Conservation (phyloP, 2,329 filamentous ascomycete genomes). For the Tolypocladium tropicale region DNA sequence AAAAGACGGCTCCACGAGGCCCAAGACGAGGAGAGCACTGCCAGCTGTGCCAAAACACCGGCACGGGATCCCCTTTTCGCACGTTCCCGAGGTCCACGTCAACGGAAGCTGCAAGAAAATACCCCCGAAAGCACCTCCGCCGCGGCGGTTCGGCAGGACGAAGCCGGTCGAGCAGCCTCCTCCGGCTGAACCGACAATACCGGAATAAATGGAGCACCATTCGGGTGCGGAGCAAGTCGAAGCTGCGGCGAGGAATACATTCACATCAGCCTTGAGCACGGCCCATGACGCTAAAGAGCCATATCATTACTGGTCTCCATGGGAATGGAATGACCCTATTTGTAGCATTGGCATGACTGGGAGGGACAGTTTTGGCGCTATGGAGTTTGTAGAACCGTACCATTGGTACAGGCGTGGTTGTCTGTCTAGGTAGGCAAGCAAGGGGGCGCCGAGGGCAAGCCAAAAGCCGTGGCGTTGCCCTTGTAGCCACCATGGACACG, state of each 20-base stretch:
- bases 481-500: background rate
- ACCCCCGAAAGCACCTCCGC: conserved; percentile 35
- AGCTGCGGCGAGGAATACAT: background rate
- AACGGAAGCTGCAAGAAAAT: conserved; percentile 26
- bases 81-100: conserved; percentile 17
- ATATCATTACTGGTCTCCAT: background rate
- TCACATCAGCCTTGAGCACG: background rate
- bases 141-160: conserved; percentile 33
- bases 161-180: conserved; percentile 21
- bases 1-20: conserved; percentile 11
- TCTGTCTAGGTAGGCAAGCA: background rate
- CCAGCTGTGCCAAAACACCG: conserved; percentile 47
- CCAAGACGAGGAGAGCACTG: conserved; percentile 34
- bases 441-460: background rate
- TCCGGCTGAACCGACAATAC: conserved; percentile 15
- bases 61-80: conserved; percentile 37
- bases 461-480: background rate
- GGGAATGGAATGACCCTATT: background rate
- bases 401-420: background rate
- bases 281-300: background rate
- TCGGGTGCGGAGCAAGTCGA: background rate
- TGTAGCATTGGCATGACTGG: background rate
- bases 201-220: conserved; percentile 3
- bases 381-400: background rate
- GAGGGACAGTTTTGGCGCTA: background rate